Conservation (phyloP, 495 filamentous ascomycete genomes). For the Staphylotrichum tortipilum region DNA sequence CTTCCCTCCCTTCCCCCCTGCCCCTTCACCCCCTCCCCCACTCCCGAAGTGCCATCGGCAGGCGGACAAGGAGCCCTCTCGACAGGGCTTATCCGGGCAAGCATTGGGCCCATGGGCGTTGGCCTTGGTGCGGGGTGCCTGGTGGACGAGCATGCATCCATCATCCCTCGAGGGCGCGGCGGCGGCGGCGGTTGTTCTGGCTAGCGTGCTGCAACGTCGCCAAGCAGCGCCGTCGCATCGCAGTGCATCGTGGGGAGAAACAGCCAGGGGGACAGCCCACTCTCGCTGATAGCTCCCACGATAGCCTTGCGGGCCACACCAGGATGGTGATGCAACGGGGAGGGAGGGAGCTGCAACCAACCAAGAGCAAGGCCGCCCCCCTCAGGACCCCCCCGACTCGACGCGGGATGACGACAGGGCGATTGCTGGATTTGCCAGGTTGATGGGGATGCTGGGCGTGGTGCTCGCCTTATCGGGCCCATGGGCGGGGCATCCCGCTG, state of each 20-base stretch:
- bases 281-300: conserved; percentile 10
- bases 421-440: conserved; percentile 16
- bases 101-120: too few relatives aligned
- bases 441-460: too few relatives aligned
- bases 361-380: conserved; percentile 20
- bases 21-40: too few relatives aligned
- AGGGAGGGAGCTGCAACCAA: conserved; percentile 15
- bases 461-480: conserved; percentile 28
- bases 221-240: neutral
- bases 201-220: neutral
- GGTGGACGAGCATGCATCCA: too few relatives aligned
- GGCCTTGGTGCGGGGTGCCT: too few relatives aligned
- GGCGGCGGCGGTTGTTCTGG: neutral
- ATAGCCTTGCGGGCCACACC: conserved; percentile 10
- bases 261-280: too few relatives aligned
- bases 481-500: conserved; percentile 8
- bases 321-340: conserved; percentile 23
- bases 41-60: too few relatives aligned
- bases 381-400: conserved; percentile 12
- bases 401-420: conserved; percentile 33
- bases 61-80: too few relatives aligned
- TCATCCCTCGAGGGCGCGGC: too few relatives aligned
- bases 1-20: too few relatives aligned
- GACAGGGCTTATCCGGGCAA: too few relatives aligned
- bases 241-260: too few relatives aligned